These are phyloP conservation scores for Diaporthe helianthi DNA, from an alignment of 2,329 filamentous ascomycete genomes.

Conservation along the genomic window DNA sequence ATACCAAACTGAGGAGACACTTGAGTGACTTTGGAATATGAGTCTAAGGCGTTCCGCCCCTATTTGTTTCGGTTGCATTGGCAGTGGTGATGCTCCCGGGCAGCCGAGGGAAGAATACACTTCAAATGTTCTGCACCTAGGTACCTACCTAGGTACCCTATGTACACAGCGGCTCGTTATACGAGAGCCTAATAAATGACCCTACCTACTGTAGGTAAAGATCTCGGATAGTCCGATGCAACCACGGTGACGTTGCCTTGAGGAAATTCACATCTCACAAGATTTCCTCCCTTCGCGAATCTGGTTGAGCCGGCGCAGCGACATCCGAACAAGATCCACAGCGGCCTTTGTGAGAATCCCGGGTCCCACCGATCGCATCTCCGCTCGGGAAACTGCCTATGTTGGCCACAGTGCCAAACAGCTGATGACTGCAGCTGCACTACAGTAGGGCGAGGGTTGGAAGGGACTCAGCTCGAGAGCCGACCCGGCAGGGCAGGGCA, in stretches of 20 bases:
- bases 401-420: background rate
- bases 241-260: background rate
- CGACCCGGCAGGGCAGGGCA: background rate
- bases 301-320: conserved; percentile 13
- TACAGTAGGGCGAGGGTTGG: background rate
- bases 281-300: conserved; percentile 8
- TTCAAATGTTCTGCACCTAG: too few relatives aligned
- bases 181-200: too few relatives aligned
- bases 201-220: too few relatives aligned
- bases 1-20: background rate
- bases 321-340: conserved; percentile 5
- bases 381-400: conserved; percentile 4
- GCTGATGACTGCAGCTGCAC: background rate
- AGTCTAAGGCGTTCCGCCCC: background rate
- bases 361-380: background rate
- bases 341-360: background rate
- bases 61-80: background rate
- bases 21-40: background rate
- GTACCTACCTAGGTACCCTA: too few relatives aligned
- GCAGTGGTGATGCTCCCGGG: too few relatives aligned
- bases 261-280: conserved; percentile 24
- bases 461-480: background rate
- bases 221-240: background rate
- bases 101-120: background rate
- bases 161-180: background rate